Evolutionary conservation across 495 filamentous ascomycete species (phyloP), one percentile per base, ranked within the genome.

Genomic region (Hypoxylon perforatum): DNA sequence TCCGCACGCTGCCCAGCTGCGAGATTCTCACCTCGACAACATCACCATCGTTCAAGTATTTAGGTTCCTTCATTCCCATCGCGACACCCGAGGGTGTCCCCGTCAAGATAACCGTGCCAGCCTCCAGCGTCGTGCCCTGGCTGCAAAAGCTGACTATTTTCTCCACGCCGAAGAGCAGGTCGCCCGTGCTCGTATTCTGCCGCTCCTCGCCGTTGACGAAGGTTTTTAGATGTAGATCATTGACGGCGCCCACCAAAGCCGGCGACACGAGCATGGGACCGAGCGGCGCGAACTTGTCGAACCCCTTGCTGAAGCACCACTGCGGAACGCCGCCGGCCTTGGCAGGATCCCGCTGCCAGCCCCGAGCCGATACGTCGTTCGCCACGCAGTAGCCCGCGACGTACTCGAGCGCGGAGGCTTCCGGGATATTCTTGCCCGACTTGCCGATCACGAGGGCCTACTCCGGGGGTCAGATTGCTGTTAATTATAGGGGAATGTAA

Each of bases 21-120:
- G n/a, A n/a, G n/a, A n/a, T n/a, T n/a, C n/a, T 77, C 7, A 90
- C 86, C 52, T 84, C 81, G 8, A 90, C 87, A 50, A 86, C 82
- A 69, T 89, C 87, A 0, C 84, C 86, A 38, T 83, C 76, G 72
- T 85, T 84, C 62, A 90, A 70, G 46, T 80, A 87, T 50, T 82
- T 79, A 71, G 82, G 78, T 11, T 81, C 80, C 42, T 84, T 86
- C 81, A 84, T 87, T 30, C 82, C 83, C 10, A 81, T 77, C 0
- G 75, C 81, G 8, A 83, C 81, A 22, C 77, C 77, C 1, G 61
- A 55, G 2, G 76, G 75, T 4, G 81, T 83, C 14, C 79, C 82
- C 0, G 82, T 83, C 59, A 81, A 22, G 38, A 83, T 79, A 0
- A 81, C 65, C n/a, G n/a, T n/a, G n/a, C n/a, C n/a, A n/a, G n/a